Base-by-base conservation (phyloP, 805 yeast species). In the Barnettozyma vustinii region DNA sequence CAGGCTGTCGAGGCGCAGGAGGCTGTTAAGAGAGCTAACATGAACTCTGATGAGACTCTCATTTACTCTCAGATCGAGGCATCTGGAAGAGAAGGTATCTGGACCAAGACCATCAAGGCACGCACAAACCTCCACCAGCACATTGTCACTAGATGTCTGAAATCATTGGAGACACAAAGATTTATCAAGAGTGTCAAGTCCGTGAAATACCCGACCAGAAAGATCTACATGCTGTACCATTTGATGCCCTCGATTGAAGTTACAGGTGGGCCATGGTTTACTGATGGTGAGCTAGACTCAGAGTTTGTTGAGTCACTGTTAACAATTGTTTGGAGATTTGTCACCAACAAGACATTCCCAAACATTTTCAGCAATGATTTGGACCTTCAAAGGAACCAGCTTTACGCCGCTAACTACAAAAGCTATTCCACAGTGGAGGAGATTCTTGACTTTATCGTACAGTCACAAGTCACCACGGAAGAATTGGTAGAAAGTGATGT, bases 241-340 rank as follows among this genome's bases (percentile, higher is more conserved):
- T 71, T 94, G 56, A 96, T 90, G 63, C 99, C 99, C 5, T 85
- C 96, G 3, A 83, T 88, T 30, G 98, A 92, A 56, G 94, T 94
- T 36, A 94, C 98, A 0, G 99, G 99, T 55, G 99, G 99, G 5
- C 98, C 98, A 4, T 94, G 99, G 99, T 94, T 91, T 63, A 90
- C 97, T 0, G 99, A 94, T 63, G 82, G 91, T 33, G 98, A 94
- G 66, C 74, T 94, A 49, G 99, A 94, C 63, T 82, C 89, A 3
- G 98, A 92, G 66, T 94, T 94, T 60, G 91, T 94, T 50, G 92
- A 88, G 56, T 81, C 89, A 43, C 69, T 94, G 48, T 66, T 88
- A 55, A 81, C 88, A 19, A 91, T 91, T 40, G 81, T 91, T 8
- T 94, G 97, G 96, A 75, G 94, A 56, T 92, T 72, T 65, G 83